phyloP scores from a whole-genome alignment of 495 filamentous ascomycete genomes.

The Tuber melanosporum region DNA sequence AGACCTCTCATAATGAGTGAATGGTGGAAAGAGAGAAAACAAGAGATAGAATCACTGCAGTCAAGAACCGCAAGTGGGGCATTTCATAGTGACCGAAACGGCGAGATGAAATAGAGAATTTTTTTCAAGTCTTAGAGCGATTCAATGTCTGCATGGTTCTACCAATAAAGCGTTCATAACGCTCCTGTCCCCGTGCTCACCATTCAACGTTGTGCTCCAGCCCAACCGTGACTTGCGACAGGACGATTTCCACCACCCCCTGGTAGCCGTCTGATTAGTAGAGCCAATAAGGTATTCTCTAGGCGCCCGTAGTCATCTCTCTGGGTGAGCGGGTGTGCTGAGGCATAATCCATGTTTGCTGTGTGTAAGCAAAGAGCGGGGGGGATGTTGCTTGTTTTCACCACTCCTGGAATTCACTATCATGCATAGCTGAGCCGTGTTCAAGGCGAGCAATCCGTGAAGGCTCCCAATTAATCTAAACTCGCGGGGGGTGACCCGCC shows the following conservation, averaged over 20 bases:
- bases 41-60: not conserved
- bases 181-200: not conserved
- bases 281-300: not conserved
- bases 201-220: not conserved
- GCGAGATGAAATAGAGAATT: conserved; percentile 10
- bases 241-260: not conserved
- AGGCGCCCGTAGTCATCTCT: not conserved
- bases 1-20: conserved; percentile 14
- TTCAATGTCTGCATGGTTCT: not conserved
- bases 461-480: not conserved
- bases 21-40: not conserved
- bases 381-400: not conserved
- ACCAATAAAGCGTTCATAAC: not conserved
- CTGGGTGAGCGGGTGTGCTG: not conserved
- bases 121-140: not conserved
- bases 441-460: not conserved
- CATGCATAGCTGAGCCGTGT: not conserved
- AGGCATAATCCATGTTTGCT: not conserved
- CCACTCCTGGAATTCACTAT: not conserved
- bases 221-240: not conserved
- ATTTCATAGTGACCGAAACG: not conserved
- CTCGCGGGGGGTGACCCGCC: not conserved
- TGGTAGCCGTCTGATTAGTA: not conserved
- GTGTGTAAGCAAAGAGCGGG: not conserved
- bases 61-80: not conserved